Evolutionary conservation across 441 rosid genomes (phyloP), one percentile per base, ranked within the genome.

Genomic region (Arabidopsis hybrid): DNA sequence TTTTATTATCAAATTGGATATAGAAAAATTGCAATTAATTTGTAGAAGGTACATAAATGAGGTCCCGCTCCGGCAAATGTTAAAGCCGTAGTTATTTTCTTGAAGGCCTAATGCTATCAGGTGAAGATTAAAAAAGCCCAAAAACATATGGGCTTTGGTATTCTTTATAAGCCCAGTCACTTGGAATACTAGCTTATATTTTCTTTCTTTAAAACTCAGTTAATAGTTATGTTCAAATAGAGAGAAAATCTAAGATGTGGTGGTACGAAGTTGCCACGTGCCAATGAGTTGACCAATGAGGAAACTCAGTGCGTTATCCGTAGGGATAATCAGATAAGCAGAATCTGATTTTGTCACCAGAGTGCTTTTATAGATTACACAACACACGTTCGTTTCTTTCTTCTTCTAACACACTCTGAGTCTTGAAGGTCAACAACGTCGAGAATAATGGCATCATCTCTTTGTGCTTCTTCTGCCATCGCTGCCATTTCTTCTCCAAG

Each of bases 381-480:
- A 65, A 43, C 45, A 65, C 32, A 65, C 47, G 42, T 47, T 65
- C 45, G 43, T 21, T 21, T 21, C 26, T 21, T 65, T 65, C 68
- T 71, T 59, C 75, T 45, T 56, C 52, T 18, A 65, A 45, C 35
- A 71, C 71, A 58, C 72, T 59, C 31, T 40, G 67, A 77, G 64
- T 59, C 80, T 71, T 77, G 80, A 71, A 71, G 76, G 39, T 76
- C 58, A 71, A 59, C 17, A 71, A 14, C 60, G 4, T 64, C 51
- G 72, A 11, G 60, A 12, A 74, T 71, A 69, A 92, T 95, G 99
- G 94, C 97, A 74, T 87, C 97, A 74, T 87, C 97, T 73, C 84
- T 83, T 49, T 93, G 90, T 83, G 97, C 97, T 82, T 88, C 96
- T 76, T 88, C 97, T 17, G 91, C 96, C 68, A 82, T 95, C 67